Evolutionary conservation across 192 early-diverging fungal genomes (phyloP).

Genomic region (Umbelopsis vinacea): DNA sequence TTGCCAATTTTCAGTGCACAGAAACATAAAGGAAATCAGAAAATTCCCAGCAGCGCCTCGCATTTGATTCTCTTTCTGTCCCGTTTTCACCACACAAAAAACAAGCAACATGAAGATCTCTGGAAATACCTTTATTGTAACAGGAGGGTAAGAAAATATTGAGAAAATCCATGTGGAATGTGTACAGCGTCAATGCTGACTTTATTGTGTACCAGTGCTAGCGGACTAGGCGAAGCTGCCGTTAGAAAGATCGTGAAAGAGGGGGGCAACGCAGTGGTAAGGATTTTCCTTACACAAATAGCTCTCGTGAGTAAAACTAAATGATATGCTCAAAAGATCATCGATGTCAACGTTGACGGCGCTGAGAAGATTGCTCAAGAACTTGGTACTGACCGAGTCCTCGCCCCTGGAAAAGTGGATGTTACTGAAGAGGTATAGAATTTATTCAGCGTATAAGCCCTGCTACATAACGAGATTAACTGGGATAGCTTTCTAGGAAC

Average conservation of each 20-base stretch:
- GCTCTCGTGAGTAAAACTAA: background rate
- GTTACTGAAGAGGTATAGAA: slow-evolving; percentile 28
- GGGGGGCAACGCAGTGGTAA: slow-evolving; percentile 27
- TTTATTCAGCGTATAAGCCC: too few relatives aligned
- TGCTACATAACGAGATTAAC: too few relatives aligned
- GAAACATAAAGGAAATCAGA: background rate
- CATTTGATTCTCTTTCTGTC: too few relatives aligned
- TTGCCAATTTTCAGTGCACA: slow-evolving; percentile 3
- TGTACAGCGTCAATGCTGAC: background rate
- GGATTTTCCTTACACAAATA: background rate
- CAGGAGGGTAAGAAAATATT: slow-evolving; percentile 26
- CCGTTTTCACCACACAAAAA: too few relatives aligned
- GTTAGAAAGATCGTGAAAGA: slow-evolving; percentile 18
- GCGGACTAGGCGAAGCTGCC: slow-evolving; percentile 29
- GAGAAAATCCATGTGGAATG: too few relatives aligned
- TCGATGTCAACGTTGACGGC: slow-evolving; percentile 26
- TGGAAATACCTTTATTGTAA: slow-evolving; percentile 24
- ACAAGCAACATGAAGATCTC: slow-evolving; percentile 22
- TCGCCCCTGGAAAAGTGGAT: slow-evolving; percentile 25
- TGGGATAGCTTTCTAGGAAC: too few relatives aligned
- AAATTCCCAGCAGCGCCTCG: background rate
- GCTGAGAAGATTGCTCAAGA: slow-evolving; percentile 16
- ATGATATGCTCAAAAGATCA: slow-evolving; percentile 5
- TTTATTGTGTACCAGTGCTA: slow-evolving; percentile 20
- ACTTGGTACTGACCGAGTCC: background rate